Base-by-base conservation (phyloP, 2,329 filamentous ascomycete species). In the Westerdykella ornata region DNA sequence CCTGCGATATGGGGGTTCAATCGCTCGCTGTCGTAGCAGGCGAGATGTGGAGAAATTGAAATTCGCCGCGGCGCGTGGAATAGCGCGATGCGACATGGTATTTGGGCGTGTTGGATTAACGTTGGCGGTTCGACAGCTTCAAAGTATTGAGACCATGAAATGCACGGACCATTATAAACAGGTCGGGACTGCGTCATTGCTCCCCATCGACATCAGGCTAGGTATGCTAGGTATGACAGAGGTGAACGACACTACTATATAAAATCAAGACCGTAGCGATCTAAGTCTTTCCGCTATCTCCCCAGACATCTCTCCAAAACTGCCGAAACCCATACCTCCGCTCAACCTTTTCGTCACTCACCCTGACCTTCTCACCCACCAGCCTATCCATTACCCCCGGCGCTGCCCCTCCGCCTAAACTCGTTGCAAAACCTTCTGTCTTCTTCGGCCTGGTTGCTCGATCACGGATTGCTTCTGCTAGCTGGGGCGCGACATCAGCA, bases 241-340 rank as follows among this genome's bases (percentile, higher is more conserved):
- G n/a, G n/a, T n/a, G n/a, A n/a, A n/a, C n/a, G n/a, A n/a, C n/a
- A n/a, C n/a, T n/a, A n/a, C 12, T 26, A 11, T 26, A 26, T 11
- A 26, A 22, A 26, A 9, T 9, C 22, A 26, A 26, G 22, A 2
- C 22, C 22, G 22, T 26, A 9, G 22, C 22, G 12, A 26, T 9
- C 22, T 26, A 26, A 7, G 22, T 11, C 8, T 7, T 26, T 26
- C 22, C 22, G 8, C 12, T 26, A 26, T 26, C 60, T 55, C 59
- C 54, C 55, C 78, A 95, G 9, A 95, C 60, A 66, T 97, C 90
- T 54, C 78, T 78, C 88, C 88, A 96, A 68, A 95, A 85, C 63
- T 97, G 81, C 60, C 77, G 85, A 47, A 96, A 80, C 5, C 92
- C 90, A 68, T 96, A 97, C 41, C 67, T 64, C 53, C 84, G 79